Base-by-base conservation (phyloP, 1,284 basidiomycete genomes). In the Vanrija sp. region DNA sequence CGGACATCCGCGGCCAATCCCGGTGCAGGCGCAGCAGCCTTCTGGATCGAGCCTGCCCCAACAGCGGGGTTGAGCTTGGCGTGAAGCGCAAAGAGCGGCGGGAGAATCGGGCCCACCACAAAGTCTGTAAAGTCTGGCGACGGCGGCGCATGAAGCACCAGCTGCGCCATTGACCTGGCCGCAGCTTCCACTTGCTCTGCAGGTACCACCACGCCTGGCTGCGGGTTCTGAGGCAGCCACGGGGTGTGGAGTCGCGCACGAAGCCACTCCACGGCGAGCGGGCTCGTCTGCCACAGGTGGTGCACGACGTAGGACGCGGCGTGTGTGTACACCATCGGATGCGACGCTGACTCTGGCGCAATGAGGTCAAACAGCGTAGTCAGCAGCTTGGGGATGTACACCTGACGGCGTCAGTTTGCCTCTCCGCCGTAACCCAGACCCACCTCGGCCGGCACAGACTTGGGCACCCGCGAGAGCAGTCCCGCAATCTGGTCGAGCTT, bases 51-150 rank as follows among this genome's bases (percentile, higher is more conserved):
- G 29, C 46, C 45, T 1, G 46, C 21, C 26, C 39, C 19, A 39
- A 43, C 29, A 51, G 14, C 50, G 12, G 71, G 73, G 21, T 83
- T 79, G 18, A 91, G 67, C 52, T 83, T 76, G 46, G 79, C 79
- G 5, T 81, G 73, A 4, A 93, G 78, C 1, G 84, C 80, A 69
- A 90, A 90, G 3, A 94, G 70, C 1, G 83, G 75, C 0, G 85
- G 76, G 0, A 87, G 65, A 45, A 92, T 83, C 0, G 89, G 87
- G 3, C 84, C 83, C 15, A 93, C 72, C 6, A 91, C 65, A 15
- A 77, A 73, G 0, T 85, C 80, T 45, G 89, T 81, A 39, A 89
- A 80, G 3, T 77, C 72, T 0, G 88, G 86, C 1, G 87, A 86
- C 3, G 89, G 89, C 59, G 92, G 89, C 6, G 86, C 84, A 62